Conservation (phyloP, 2,329 filamentous ascomycete genomes). For the Alternaria infectoria region DNA sequence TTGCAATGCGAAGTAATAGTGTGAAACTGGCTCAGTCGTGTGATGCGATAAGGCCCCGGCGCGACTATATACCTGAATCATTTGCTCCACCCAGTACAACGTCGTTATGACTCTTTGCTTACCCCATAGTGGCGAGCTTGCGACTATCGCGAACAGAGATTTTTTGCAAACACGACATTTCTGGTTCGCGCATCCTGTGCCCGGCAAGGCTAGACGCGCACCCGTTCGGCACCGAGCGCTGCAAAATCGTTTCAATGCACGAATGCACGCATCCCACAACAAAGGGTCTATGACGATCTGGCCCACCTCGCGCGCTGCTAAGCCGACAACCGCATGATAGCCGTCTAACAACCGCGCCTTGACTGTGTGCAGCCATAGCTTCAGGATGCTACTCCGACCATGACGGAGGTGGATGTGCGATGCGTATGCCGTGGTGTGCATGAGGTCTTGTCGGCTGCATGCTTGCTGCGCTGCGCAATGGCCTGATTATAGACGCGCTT, state of each 20-base stretch:
- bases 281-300: slow-evolving; percentile 1
- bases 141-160: not conserved
- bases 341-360: slow-evolving; percentile 2
- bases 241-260: not conserved
- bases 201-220: not conserved
- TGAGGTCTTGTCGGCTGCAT: slow-evolving; percentile 3
- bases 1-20: not conserved
- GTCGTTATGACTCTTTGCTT: slow-evolving; percentile 7
- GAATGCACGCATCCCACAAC: not conserved
- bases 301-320: not conserved
- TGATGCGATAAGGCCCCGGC: not conserved
- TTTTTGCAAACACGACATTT: not conserved
- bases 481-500: slow-evolving; percentile 10
- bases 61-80: slow-evolving; percentile 9
- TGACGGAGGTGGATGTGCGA: slow-evolving; percentile 5
- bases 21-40: not conserved
- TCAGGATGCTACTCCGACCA: not conserved
- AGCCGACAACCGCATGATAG: slow-evolving; percentile 1
- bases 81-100: slow-evolving; percentile 2
- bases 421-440: not conserved
- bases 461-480: not conserved
- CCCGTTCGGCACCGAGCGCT: slow-evolving; percentile 3
- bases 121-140: not conserved
- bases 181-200: not conserved
- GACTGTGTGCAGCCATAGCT: not conserved